Evolutionary conservation across 2,329 filamentous ascomycete species (phyloP), one percentile per base, ranked within the genome.

Genomic region (Nothomitra cinnamomea): DNA sequence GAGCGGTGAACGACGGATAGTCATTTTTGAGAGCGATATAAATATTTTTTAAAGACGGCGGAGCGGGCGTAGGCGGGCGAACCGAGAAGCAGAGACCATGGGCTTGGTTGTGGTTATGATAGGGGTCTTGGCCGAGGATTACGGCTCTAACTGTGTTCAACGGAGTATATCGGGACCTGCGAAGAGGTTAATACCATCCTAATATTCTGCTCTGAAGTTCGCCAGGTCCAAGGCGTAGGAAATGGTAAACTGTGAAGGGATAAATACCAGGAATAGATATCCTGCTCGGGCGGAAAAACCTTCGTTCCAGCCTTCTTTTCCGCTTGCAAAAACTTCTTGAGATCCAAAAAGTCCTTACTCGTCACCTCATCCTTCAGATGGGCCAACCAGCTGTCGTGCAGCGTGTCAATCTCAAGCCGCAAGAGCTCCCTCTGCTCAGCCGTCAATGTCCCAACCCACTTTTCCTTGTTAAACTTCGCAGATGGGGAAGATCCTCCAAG

Each of bases 61-160:
- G 92, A 1, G 90, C 87, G 2, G 79, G 79, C 0, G 87, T 94
- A 0, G 92, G 92, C 2, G 90, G 83, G 8, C 86, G 85, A 54
- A 96, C 89, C 49, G 87, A 95, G 75, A 98, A 98, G 65, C 86
- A 90, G 56, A 98, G 81, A 43, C 92, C 92, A 67, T 96, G 92
- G 51, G 92, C 92, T 73, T 98, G 92, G 67, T 94, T 94, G 66
- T 80, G 67, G 66, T 94, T 94, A 72, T 98, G 92, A 68, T 98
- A 98, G 2, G 92, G 92, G 66, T 98, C 92, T 71, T 98, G 92
- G 59, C 92, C 92, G 53, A 96, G 69, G 63, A 98, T 88, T 56
- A 98, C 89, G 55, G 85, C 85, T 67, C 94, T 95, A 66, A 96
- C 89, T 13, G 76, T 83, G 70, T 83, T 72, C 61, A 98, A 82